These are phyloP conservation scores for Davidsoniella eucalypti DNA, from an alignment of 2,329 filamentous ascomycete species.

Conservation along the genomic window DNA sequence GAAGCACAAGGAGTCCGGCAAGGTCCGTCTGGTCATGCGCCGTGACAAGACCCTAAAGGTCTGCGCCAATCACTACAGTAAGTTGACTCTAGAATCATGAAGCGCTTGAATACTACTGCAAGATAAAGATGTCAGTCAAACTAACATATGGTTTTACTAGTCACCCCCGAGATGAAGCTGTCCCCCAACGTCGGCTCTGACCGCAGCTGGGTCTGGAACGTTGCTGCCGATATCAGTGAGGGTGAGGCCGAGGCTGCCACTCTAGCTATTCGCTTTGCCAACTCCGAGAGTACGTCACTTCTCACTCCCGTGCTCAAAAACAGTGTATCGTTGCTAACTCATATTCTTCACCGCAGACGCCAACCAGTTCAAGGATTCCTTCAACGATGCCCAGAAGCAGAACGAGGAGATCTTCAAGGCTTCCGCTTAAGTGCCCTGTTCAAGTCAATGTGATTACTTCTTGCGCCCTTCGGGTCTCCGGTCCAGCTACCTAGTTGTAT, in stretches of 20 bases:
- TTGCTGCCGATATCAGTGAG: slow-evolving; percentile 92
- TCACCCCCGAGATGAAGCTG: slow-evolving; percentile 97
- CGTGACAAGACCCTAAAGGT: slow-evolving; percentile 99
- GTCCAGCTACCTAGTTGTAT: not conserved
- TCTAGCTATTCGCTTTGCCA: slow-evolving; percentile 91
- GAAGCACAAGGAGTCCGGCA: slow-evolving; percentile 97
- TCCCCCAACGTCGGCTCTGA: slow-evolving; percentile 95
- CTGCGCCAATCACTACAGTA: slow-evolving; percentile 99
- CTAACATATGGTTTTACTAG: slow-evolving; percentile 26
- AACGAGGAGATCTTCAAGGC: slow-evolving; percentile 73
- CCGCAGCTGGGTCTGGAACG: slow-evolving; percentile 99
- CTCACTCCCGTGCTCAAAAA: slow-evolving; percentile 2
- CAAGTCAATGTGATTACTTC: not conserved
- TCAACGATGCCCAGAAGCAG: slow-evolving; percentile 91
- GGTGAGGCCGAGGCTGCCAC: slow-evolving; percentile 93
- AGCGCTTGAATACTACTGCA: not conserved
- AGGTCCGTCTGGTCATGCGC: slow-evolving; percentile 96
- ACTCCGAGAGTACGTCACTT: slow-evolving; percentile 69
- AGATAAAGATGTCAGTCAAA: not conserved
- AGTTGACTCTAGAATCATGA: slow-evolving; percentile 20
- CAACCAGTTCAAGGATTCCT: slow-evolving; percentile 93
- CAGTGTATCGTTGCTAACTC: slow-evolving; percentile 16
- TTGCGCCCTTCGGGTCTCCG: not conserved
- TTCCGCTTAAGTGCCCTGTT: slow-evolving; percentile 16
- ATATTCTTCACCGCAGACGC: slow-evolving; percentile 44